Evolutionary conservation across 2,329 filamentous ascomycete genomes (phyloP), one percentile per base, ranked within the genome.

Genomic region (Penicillium verrucosum): DNA sequence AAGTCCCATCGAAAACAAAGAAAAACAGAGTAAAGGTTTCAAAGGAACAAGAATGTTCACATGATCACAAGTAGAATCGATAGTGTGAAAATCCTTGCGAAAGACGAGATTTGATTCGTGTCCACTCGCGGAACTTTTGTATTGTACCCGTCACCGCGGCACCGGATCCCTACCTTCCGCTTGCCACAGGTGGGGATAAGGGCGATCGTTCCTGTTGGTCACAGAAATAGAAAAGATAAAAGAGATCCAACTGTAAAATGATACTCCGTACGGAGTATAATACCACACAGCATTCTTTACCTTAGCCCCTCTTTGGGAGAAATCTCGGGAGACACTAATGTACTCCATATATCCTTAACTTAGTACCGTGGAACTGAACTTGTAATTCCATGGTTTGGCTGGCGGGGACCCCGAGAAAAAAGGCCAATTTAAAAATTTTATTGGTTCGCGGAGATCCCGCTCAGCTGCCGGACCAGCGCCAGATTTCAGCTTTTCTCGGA

Each of bases 121-220:
- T 50, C 54, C 54, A 52, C 45, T 58, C 56, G 42, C 32, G 46
- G 57, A 51, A 48, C 42, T 51, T 58, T 45, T 56, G 54, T 55
- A 51, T 65, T 54, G 58, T 65, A 72, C 68, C 69, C 70, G 68
- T 71, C 70, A 65, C 65, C 70, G 71, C 70, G 71, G 71, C 68
- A 72, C 65, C 65, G 65, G 70, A 67, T 67, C 63, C 56, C 45
- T 63, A 61, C 62, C 58, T 71, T 71, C 71, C 70, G 70, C 52
- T 71, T 34, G 61, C 63, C 64, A 64, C 58, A 46, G 42, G 53
- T 57, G 57, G 48, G 44, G 49, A 51, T 62, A 57, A 52, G 53
- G 51, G 56, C 55, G 56, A 53, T 58, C 23, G 38, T 60, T 65
- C 65, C 64, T 49, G 59, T 66, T 63, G 57, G 61, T 56, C 52